These are phyloP conservation scores for Panicum virgatum DNA, from an alignment of 202 grass and related monocot genomes.

Conservation along the genomic window DNA sequence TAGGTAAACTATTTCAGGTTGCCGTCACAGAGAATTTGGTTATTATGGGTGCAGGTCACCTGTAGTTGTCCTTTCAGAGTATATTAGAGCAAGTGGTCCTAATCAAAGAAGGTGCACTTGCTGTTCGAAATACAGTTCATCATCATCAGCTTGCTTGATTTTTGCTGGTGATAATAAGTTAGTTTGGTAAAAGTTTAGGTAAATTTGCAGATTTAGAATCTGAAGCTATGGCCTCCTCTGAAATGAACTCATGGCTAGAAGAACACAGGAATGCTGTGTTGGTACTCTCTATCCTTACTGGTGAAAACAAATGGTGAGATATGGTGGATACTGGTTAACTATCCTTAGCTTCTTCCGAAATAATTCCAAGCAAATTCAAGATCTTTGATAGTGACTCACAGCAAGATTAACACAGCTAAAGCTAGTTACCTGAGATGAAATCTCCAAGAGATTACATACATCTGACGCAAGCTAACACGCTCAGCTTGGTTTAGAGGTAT, in stretches of 20 bases:
- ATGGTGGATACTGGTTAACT: neutral
- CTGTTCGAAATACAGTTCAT: neutral
- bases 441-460: conserved; percentile 15
- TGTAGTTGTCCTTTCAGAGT: conserved; percentile 13
- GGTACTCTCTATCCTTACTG: neutral
- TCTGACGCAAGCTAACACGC: neutral
- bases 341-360: neutral
- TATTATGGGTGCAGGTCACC: conserved; percentile 7
- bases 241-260: neutral
- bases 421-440: neutral
- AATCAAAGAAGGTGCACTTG: neutral
- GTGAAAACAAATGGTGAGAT: neutral
- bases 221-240: neutral
- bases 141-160: neutral
- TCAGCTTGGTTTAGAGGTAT: neutral
- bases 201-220: neutral
- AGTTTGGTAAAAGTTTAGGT: neutral
- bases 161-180: neutral
- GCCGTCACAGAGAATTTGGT: neutral
- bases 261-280: neutral
- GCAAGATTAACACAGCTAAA: neutral
- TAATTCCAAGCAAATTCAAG: neutral
- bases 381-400: neutral
- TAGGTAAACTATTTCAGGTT: neutral
- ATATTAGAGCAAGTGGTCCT: conserved; percentile 12